These are phyloP conservation scores for Daldinia grandis DNA, from an alignment of 495 filamentous ascomycete genomes.

Conservation along the genomic window DNA sequence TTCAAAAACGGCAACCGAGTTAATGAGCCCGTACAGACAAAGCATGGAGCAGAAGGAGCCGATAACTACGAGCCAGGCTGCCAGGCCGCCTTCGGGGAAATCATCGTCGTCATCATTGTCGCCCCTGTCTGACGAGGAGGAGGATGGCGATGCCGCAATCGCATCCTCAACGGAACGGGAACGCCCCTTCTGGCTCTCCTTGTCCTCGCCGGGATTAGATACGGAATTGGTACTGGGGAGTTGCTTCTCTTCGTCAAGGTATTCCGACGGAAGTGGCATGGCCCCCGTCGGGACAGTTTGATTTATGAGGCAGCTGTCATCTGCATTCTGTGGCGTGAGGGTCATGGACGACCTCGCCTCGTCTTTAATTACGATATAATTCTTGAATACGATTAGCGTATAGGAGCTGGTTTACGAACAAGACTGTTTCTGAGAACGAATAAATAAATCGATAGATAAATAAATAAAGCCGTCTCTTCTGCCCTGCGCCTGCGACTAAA, in stretches of 20 bases:
- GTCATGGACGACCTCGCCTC: constrained; percentile 40
- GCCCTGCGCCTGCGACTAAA: not conserved
- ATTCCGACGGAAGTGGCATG: constrained; percentile 18
- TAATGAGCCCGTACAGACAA: constrained; percentile 71
- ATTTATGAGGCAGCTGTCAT: constrained; percentile 56
- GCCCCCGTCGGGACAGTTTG: constrained; percentile 42
- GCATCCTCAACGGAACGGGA: constrained; percentile 17
- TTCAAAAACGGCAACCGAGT: constrained; percentile 69
- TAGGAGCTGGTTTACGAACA: not conserved
- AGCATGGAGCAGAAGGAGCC: constrained; percentile 69
- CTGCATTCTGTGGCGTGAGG: constrained; percentile 45
- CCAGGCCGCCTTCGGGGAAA: constrained; percentile 68
- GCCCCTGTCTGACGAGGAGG: constrained; percentile 8
- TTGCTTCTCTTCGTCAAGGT: constrained; percentile 40
- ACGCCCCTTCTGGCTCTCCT: constrained; percentile 17
- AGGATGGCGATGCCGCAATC: not conserved
- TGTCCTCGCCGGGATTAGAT: constrained; percentile 14
- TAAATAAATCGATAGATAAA: too few species aligned
- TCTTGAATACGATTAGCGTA: not conserved
- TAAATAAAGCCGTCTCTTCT: not conserved
- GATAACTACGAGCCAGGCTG: constrained; percentile 69
- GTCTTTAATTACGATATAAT: not conserved
- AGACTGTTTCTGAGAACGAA: not conserved
- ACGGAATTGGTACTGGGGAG: constrained; percentile 21
- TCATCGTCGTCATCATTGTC: constrained; percentile 40